Evolutionary conservation across 164 flowering plant genomes (phyloP).

Genomic region (Protea cynaroides): DNA sequence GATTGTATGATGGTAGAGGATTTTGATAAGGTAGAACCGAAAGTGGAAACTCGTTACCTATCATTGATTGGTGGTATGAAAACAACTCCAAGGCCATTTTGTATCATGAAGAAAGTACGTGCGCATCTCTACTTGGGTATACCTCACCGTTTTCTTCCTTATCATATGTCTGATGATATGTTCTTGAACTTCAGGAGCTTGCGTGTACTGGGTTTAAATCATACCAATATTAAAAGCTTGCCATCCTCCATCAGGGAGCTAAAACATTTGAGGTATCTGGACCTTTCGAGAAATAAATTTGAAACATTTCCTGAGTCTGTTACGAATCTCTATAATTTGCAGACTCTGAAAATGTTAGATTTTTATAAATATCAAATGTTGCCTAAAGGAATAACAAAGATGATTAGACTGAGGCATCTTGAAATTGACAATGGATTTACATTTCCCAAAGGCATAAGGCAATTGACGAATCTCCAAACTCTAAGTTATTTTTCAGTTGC

Average conservation of each 20-base stretch:
- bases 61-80: not conserved
- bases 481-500: no score
- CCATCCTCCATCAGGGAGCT: not conserved
- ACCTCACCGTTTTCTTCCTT: no score
- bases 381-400: not conserved
- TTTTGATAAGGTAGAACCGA: not conserved
- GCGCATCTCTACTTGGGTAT: not conserved
- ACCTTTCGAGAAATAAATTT: conserved; percentile 5
- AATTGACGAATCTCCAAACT: no score
- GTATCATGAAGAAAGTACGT: not conserved
- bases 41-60: not conserved
- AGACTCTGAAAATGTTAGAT: no score
- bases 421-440: no score
- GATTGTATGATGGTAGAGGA: not conserved
- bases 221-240: not conserved
- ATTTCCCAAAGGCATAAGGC: no score
- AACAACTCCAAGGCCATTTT: not conserved
- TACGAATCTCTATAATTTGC: no score
- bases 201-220: conserved; percentile 12
- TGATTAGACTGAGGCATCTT: no score
- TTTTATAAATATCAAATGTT: no score
- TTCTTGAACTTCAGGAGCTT: conserved; percentile 1
- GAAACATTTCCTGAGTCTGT: not conserved
- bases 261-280: conserved; percentile 8
- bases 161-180: no score